Conservation (phyloP, 768 basidiomycete species). For the Sistotremastrum suecicum region DNA sequence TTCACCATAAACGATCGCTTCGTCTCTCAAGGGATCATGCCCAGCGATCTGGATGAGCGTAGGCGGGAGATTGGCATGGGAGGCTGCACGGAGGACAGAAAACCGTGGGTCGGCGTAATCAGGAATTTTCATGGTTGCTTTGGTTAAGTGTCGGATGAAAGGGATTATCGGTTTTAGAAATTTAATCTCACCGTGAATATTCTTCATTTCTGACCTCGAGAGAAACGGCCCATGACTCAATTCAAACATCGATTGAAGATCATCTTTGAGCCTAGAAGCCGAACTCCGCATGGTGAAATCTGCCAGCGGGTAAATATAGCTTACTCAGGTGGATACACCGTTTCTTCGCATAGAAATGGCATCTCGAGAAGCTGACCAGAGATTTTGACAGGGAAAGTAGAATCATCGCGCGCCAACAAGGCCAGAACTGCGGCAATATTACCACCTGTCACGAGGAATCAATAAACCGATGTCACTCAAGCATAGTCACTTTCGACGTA, state of each 20-base stretch:
- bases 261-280: no score
- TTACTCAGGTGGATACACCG: no score
- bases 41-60: constrained; percentile 14
- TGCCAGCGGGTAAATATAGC: no score
- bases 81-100: constrained; percentile 10
- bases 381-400: constrained; percentile 9
- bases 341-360: constrained; percentile 3
- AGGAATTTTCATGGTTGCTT: no score
- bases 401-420: constrained; percentile 12
- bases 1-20: constrained; percentile 14
- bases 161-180: no score
- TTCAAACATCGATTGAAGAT: no score
- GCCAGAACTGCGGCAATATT: constrained; percentile 11
- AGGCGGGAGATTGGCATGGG: constrained; percentile 11
- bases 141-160: no score
- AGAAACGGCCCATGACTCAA: no score
- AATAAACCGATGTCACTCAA: not conserved
- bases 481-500: not conserved
- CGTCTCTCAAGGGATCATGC: constrained; percentile 15
- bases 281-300: no score
- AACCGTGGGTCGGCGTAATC: constrained; percentile 1
- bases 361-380: constrained; percentile 13
- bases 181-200: no score
- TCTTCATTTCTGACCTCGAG: no score
- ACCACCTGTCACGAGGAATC: constrained; percentile 2